Evolutionary conservation across 164 flowering plant genomes (phyloP).

Genomic region (Vitis labrusca): DNA sequence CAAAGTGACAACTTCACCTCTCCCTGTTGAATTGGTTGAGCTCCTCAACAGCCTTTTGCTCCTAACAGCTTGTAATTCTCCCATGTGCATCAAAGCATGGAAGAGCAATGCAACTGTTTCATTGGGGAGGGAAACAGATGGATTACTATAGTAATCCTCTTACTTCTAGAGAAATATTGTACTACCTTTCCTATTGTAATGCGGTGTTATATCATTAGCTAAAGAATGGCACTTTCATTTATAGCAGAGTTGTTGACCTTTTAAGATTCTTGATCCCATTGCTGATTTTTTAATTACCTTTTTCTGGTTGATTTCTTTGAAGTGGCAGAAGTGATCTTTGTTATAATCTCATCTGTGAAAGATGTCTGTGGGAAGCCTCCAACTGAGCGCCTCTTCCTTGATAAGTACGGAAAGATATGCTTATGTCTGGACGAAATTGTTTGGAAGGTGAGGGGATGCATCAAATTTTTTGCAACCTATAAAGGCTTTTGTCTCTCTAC

Average conservation of each 20-base stretch:
- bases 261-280: background rate
- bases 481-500: background rate
- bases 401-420: conserved; percentile 90
- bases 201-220: background rate
- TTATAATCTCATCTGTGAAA: conserved; percentile 80
- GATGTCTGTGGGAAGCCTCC: conserved; percentile 96
- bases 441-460: conserved; percentile 62
- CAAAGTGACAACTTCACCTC: too few species aligned
- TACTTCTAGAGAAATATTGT: background rate
- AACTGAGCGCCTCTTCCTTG: conserved; percentile 88
- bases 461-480: background rate
- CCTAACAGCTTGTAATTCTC: background rate
- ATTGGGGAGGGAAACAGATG: background rate
- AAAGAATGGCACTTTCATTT: background rate
- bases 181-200: background rate
- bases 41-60: background rate
- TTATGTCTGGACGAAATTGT: conserved; percentile 90
- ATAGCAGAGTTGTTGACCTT: background rate
- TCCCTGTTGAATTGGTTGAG: background rate
- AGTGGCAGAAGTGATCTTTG: conserved; percentile 95
- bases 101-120: background rate
- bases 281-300: background rate
- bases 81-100: background rate
- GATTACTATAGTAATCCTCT: background rate
- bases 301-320: conserved; percentile 15